These are phyloP conservation scores for Begonia fuchsioides DNA, from an alignment of 306 rosid species.

Conservation along the genomic window DNA sequence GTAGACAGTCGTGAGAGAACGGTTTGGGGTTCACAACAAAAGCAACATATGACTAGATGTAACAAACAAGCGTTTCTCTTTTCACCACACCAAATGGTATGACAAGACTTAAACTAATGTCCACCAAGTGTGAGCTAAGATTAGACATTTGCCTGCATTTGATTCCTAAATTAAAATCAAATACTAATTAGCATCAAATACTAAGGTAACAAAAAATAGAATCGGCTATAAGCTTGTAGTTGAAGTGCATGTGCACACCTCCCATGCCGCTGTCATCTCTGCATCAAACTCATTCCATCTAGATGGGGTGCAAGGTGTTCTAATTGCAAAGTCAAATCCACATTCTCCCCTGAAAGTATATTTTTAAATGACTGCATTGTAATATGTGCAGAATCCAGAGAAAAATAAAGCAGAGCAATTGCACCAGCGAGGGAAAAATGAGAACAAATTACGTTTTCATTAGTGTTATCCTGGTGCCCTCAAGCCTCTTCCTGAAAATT, in stretches of 20 bases:
- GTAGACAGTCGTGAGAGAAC: too few relatives aligned
- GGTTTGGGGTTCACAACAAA: too few relatives aligned
- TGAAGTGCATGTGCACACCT: constrained; percentile 30
- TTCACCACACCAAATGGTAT: too few relatives aligned
- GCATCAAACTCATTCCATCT: constrained; percentile 92
- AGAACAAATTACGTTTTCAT: constrained; percentile 42
- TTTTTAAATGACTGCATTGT: constrained; percentile 3
- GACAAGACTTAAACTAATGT: too few relatives aligned
- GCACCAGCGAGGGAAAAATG: constrained; percentile 14
- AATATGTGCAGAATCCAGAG: constrained; percentile 2
- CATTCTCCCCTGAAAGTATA: constrained; percentile 45
- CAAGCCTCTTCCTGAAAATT: constrained; percentile 82
- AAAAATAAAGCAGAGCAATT: neutral
- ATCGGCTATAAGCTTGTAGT: too few relatives aligned
- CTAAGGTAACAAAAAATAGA: too few relatives aligned
- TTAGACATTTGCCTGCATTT: too few relatives aligned
- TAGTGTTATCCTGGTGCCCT: constrained; percentile 82
- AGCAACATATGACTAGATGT: too few relatives aligned
- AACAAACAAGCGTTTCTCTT: too few relatives aligned
- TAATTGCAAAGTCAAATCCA: constrained; percentile 81
- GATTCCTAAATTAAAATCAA: too few relatives aligned
- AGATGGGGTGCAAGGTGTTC: constrained; percentile 73
- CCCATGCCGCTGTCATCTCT: constrained; percentile 91
- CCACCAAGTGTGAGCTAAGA: too few relatives aligned
- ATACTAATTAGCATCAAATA: too few relatives aligned